phyloP scores from a whole-genome alignment of 345 rosid species.

The Alliaria petiolata region DNA sequence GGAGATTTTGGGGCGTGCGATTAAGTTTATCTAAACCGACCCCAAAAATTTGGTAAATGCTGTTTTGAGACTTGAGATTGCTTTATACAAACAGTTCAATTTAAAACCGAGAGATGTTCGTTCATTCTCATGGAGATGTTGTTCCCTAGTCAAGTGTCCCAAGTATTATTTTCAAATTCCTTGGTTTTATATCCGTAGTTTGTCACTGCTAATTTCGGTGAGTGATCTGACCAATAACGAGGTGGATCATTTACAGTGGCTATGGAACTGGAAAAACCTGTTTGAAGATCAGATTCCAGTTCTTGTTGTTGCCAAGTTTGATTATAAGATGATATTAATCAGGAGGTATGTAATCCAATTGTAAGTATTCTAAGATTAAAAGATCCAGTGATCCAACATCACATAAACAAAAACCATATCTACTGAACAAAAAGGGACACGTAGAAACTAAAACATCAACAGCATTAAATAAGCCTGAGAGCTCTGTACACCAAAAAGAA shows the following conservation, averaged over 20 bases:
- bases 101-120: neutral
- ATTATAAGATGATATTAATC: neutral
- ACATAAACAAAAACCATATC: constrained; percentile 3
- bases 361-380: neutral
- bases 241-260: neutral
- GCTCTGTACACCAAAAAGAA: constrained; percentile 26
- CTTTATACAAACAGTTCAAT: neutral
- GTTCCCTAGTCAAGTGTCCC: too few relatives aligned
- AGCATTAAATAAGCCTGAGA: neutral
- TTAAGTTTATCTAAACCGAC: neutral
- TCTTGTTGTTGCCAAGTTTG: neutral
- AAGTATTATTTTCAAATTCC: too few relatives aligned
- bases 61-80: neutral
- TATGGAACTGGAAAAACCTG: constrained; percentile 44
- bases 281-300: neutral
- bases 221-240: neutral
- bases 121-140: too few relatives aligned
- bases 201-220: neutral
- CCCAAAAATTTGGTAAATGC: neutral
- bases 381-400: neutral
- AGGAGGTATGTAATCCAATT: neutral
- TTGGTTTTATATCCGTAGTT: too few relatives aligned
- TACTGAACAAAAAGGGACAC: constrained; percentile 3
- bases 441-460: constrained; percentile 24
- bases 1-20: neutral